Evolutionary conservation across 805 yeast species (phyloP), one percentile per base, ranked within the genome.

Genomic region (Yarrowia phangngaensis): DNA sequence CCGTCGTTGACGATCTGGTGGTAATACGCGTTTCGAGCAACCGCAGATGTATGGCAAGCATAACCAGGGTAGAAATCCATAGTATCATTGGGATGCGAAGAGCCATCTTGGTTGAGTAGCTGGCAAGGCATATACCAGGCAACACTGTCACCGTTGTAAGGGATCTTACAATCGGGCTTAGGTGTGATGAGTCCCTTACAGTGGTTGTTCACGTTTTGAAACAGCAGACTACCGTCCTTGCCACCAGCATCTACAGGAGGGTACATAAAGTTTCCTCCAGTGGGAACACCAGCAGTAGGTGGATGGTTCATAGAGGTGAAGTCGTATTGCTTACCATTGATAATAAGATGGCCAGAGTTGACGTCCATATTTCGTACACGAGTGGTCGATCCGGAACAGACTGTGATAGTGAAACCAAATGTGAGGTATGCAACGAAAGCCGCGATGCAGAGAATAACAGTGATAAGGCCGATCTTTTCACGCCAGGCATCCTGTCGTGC

Each of bases 121-220:
- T 81, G 79, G 70, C 98, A 92, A 3, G 98, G 97, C 82, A 89
- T 87, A 67, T 92, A 92, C 95, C 96, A 89, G 13, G 95, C 97
- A 56, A 90, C 64, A 22, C 75, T 72, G 17, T 75, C 74, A 30
- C 68, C 72, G 50, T 75, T 71, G 53, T 70, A 66, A 1, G 97
- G 97, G 52, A 89, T 89, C 0, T 82, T 58, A 57, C 84, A 75
- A 60, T 80, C 75, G 3, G 68, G 75, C 55, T 76, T 77, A 46
- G 95, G 89, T 3, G 62, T 71, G 49, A 88, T 80, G 49, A 88
- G 67, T 27, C 80, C 82, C 63, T 78, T 80, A 66, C 97, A 88
- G 61, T 88, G 20, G 24, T 94, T 94, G 62, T 88, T 88, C 34
- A 88, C 95, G 64, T 88, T 88, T 64, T 88, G 97, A 64, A 88